phyloP scores from a whole-genome alignment of 202 grass and related monocot genomes.

The Zizania palustris region DNA sequence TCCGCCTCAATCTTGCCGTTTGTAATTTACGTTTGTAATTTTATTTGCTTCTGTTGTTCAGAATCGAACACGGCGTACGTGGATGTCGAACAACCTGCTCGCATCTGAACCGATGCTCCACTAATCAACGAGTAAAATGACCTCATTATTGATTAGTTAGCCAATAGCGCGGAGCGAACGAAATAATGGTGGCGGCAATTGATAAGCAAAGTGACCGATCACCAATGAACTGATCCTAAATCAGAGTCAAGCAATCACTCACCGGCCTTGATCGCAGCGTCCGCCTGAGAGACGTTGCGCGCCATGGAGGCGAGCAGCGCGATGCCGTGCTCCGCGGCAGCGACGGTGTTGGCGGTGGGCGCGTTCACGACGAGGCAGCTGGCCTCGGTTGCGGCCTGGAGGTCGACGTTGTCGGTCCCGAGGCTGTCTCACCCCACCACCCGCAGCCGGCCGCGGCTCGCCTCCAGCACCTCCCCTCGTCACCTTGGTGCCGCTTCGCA shows the following conservation, averaged over 20 bases:
- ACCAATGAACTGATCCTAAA: neutral
- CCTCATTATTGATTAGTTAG: neutral
- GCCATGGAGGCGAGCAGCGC: slow-evolving; percentile 88
- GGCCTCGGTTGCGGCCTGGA: slow-evolving; percentile 70
- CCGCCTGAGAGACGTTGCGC: slow-evolving; percentile 78
- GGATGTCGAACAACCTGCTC: slow-evolving; percentile 18
- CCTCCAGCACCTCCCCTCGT: slow-evolving; percentile 82
- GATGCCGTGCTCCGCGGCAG: slow-evolving; percentile 86
- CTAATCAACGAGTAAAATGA: slow-evolving; percentile 24
- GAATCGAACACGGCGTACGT: slow-evolving; percentile 34
- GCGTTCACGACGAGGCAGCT: slow-evolving; percentile 90
- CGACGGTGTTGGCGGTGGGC: slow-evolving; percentile 82
- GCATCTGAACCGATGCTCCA: slow-evolving; percentile 1
- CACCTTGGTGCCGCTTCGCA: slow-evolving; percentile 85
- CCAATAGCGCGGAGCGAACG: neutral
- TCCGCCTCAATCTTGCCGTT: slow-evolving; percentile 51
- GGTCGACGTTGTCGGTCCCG: slow-evolving; percentile 92
- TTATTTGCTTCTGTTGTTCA: neutral
- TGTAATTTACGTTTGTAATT: neutral
- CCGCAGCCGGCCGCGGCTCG: slow-evolving; percentile 50
- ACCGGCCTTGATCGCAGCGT: slow-evolving; percentile 80
- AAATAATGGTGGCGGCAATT: neutral
- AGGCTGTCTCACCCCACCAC: slow-evolving; percentile 78
- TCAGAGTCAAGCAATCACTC: slow-evolving; percentile 2
- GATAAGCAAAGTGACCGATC: neutral